Evolutionary conservation across 257 asterid genomes (phyloP).

Genomic region (Solanum pennellii): DNA sequence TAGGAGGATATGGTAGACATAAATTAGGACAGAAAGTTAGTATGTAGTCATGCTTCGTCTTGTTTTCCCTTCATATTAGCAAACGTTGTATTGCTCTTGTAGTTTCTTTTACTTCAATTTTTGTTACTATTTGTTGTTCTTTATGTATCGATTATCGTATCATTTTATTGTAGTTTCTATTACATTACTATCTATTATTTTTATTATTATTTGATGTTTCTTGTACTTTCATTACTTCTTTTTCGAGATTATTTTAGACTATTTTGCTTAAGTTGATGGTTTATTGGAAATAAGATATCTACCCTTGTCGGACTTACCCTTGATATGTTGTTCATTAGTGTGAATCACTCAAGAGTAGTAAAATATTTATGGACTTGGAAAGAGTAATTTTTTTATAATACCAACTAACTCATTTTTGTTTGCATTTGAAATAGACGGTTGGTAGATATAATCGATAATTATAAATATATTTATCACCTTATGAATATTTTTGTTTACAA

Average conservation of each 20-base stretch:
- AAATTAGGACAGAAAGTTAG: not conserved
- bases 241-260: not conserved
- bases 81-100: not conserved
- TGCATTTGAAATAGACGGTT: not conserved
- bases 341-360: not conserved
- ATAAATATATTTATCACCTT: not conserved
- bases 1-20: not conserved
- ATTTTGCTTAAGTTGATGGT: fast-evolving
- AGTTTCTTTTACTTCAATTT: not conserved
- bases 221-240: not conserved
- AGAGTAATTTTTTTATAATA: not conserved
- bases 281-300: not conserved
- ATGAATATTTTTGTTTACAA: not conserved
- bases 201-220: not conserved
- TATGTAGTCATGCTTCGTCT: not conserved
- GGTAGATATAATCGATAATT: not conserved
- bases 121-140: not conserved
- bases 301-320: not conserved
- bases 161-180: not conserved
- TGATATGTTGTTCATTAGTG: not conserved
- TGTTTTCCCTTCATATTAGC: not conserved
- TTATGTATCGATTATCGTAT: not conserved
- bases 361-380: not conserved
- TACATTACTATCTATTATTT: not conserved
- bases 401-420: not conserved